A percentile compares a stretch with the other conserved stretches of the same genome.
phyloP scores from a whole-genome alignment of 164 flowering plant species.

The Magnolia kwangsiensis region DNA sequence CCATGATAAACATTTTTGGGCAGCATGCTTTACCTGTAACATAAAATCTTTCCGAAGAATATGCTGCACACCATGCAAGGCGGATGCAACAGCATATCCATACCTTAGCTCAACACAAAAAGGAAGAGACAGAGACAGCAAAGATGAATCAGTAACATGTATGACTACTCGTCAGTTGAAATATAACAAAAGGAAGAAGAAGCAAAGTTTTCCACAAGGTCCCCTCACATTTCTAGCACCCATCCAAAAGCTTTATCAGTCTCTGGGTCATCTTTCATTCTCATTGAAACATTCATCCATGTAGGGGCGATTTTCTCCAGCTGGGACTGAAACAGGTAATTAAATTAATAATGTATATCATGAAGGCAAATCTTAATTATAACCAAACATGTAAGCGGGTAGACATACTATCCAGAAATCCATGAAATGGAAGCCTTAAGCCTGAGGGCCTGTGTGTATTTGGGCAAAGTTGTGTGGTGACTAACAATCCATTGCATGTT shows the following conservation, averaged over 20 bases:
- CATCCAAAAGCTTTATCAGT: constrained; percentile 91
- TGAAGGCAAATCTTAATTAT: background rate
- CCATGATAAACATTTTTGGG: background rate
- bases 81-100: constrained; percentile 84
- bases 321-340: constrained; percentile 33
- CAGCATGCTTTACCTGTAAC: constrained; percentile 64
- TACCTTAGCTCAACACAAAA: constrained; percentile 33
- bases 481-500: no score
- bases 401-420: background rate
- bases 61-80: constrained; percentile 84
- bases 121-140: constrained; percentile 1
- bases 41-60: constrained; percentile 90
- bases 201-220: background rate
- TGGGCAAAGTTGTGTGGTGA: no score
- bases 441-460: no score
- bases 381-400: background rate
- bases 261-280: constrained; percentile 86
- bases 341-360: background rate
- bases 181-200: background rate
- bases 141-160: constrained; percentile 4
- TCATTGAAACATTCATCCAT: constrained; percentile 92
- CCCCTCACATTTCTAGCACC: constrained; percentile 94
- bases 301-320: constrained; percentile 89
- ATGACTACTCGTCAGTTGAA: background rate
- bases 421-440: background rate